phyloP scores from a whole-genome alignment of 164 flowering plant genomes.

The Tetrastigma voinierianum region DNA sequence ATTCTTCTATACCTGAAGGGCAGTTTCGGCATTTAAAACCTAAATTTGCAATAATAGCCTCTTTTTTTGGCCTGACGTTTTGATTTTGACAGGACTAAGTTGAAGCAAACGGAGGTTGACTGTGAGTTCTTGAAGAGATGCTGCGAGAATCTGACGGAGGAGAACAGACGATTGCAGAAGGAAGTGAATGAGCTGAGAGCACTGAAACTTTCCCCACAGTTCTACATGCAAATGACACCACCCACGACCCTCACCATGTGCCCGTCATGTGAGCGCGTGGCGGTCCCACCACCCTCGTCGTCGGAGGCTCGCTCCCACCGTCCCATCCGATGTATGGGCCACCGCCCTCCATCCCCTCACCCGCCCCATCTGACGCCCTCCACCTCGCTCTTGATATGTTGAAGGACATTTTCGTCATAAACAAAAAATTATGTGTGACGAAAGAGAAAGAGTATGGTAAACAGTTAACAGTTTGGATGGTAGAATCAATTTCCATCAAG shows the following conservation, averaged over 20 bases:
- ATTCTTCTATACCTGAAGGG: conserved; percentile 1
- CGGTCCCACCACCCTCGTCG: conserved; percentile 36
- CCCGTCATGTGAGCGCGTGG: conserved; percentile 83
- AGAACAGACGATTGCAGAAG: conserved; percentile 71
- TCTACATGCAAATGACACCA: conserved; percentile 81
- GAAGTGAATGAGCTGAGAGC: conserved; percentile 81
- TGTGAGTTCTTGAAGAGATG: conserved; percentile 78
- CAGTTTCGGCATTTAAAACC: conserved; percentile 1
- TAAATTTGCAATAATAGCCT: not conserved
- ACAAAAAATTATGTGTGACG: not conserved
- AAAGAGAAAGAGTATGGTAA: not conserved
- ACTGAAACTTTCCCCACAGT: conserved; percentile 68
- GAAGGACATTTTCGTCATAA: conserved; percentile 16
- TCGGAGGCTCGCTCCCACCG: conserved; percentile 7
- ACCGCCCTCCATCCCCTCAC: conserved; percentile 20
- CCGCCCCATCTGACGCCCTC: conserved; percentile 35
- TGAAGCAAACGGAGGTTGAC: conserved; percentile 90
- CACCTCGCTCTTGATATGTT: conserved; percentile 19
- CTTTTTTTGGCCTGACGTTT: not conserved
- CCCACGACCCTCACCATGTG: conserved; percentile 89
- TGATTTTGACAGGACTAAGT: conserved; percentile 55
- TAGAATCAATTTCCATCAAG: not conserved
- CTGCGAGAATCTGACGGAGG: conserved; percentile 78
- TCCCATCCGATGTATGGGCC: conserved; percentile 38
- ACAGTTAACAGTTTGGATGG: conserved; percentile 2